A percentile compares a stretch with the other conserved stretches of the same genome.
These are phyloP conservation scores for Penicillium crystallinum DNA, from an alignment of 495 filamentous ascomycete species.

Conservation along the genomic window DNA sequence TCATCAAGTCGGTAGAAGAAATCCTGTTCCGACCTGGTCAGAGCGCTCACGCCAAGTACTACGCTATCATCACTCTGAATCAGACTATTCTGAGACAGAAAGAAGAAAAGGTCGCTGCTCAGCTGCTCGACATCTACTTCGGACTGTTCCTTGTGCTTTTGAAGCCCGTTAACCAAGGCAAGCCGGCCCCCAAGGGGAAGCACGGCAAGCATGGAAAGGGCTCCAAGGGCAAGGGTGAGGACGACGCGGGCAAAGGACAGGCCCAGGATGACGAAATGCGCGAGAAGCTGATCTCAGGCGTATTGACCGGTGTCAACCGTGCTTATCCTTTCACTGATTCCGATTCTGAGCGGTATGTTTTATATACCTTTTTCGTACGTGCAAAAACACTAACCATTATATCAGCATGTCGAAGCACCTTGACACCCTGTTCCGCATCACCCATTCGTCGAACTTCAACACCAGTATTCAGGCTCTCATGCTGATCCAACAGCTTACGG, in stretches of 20 bases:
- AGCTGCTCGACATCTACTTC: conserved; percentile 86
- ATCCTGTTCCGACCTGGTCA: conserved; percentile 83
- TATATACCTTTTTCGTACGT: not conserved
- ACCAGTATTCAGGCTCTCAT: conserved; percentile 94
- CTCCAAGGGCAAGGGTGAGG: conserved; percentile 1
- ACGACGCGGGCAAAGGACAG: conserved; percentile 16
- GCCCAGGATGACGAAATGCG: conserved; percentile 60
- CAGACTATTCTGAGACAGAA: conserved; percentile 84
- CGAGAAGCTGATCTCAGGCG: conserved; percentile 85
- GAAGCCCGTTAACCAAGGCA: conserved; percentile 49
- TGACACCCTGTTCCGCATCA: conserved; percentile 88
- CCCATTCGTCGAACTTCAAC: conserved; percentile 97
- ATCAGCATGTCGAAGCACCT: conserved; percentile 74
- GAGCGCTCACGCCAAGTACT: conserved; percentile 83
- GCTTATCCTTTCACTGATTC: conserved; percentile 87
- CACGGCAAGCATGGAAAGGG: conserved; percentile 24
- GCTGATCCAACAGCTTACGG: conserved; percentile 88
- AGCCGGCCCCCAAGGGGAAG: conserved; percentile 29
- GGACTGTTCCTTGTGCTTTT: conserved; percentile 71
- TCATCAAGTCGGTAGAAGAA: conserved; percentile 83
- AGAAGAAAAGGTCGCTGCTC: conserved; percentile 76
- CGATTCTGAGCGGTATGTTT: conserved; percentile 63
- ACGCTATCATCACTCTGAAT: conserved; percentile 92
- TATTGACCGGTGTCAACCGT: conserved; percentile 91
- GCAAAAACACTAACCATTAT: conserved; percentile 17